Conservation (phyloP, 768 basidiomycete species). For the Pulveroboletus sp. region DNA sequence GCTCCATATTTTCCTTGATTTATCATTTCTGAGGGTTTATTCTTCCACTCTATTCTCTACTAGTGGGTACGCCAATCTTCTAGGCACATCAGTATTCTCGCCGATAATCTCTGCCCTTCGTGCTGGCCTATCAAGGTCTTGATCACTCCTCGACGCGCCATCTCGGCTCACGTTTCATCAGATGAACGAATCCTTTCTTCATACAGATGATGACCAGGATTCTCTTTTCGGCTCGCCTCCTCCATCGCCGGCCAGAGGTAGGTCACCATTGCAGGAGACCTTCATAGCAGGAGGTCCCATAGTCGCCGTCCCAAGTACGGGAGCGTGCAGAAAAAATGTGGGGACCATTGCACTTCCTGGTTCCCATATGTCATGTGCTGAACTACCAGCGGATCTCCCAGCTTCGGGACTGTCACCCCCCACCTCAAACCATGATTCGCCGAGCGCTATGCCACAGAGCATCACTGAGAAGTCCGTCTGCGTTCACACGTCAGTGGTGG, state of each 20-base stretch:
- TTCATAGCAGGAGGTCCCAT: constrained; percentile 13
- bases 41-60: neutral
- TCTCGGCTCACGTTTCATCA: constrained; percentile 15
- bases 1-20: neutral
- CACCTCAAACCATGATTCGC: constrained; percentile 24
- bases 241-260: constrained; percentile 68
- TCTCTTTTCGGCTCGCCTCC: constrained; percentile 82
- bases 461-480: neutral
- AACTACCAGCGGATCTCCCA: constrained; percentile 78
- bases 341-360: constrained; percentile 98
- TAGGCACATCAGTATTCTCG: neutral
- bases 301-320: constrained; percentile 26
- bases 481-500: neutral
- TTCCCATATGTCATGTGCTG: constrained; percentile 79
- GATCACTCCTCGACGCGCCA: constrained; percentile 8
- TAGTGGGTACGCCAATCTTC: neutral
- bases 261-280: constrained; percentile 59
- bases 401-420: constrained; percentile 47
- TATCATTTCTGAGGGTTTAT: neutral
- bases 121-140: constrained; percentile 11
- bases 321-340: constrained; percentile 52
- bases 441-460: constrained; percentile 36
- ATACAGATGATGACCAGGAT: constrained; percentile 42
- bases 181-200: constrained; percentile 15
- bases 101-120: constrained; percentile 4